Base-by-base conservation (phyloP, 2,329 filamentous ascomycete genomes). In the Trichoderma endophyticum region DNA sequence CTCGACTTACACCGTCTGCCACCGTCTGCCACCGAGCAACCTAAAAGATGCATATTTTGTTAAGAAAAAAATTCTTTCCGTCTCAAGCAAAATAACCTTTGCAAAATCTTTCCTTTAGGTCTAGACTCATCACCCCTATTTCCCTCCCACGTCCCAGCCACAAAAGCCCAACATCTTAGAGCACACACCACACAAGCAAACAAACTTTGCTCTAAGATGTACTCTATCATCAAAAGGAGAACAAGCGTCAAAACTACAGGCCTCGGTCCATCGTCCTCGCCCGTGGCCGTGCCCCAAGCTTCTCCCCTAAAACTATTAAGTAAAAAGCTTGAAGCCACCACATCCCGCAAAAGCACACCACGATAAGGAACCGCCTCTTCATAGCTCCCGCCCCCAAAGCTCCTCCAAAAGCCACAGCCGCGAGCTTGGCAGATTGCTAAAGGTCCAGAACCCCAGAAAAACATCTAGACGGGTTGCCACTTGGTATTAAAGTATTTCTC, bases 401-500 rank as follows among this genome's bases (percentile, higher is more conserved):
- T 54, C 54, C 32, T 34, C 14, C 32, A 30, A 70, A 60, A 60
- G 66, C 66, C 66, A 61, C 36, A 60, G 21, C 66, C 66, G 39
- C 39, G n/a, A 48, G 26, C 34, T 61, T 67, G 32, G 26, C 65
- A 32, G 32, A 6, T 57, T 39, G 24, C 32, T 34, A 48, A 51
- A 48, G 59, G 24, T 21, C 57, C 57, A 63, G 28, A 30, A 34
- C 26, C 26, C 30, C 26, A 21, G n/a, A 34, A 24, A 36, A 61
- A 4, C 39, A n/a, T 43, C 14, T 14, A n/a, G n/a, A 51, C 24
- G 24, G 7, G 36, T 57, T 14, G 66, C 56, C 66, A 34, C 12
- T 69, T 43, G 43, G n/a, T 62, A n/a, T 11, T 21, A 51, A 51
- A 51, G 43, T 51, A 69, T 51, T 69, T 69, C 66, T 69, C 66